Conservation (phyloP, 306 rosid species). For the Herpetospermum pedunculosum region DNA sequence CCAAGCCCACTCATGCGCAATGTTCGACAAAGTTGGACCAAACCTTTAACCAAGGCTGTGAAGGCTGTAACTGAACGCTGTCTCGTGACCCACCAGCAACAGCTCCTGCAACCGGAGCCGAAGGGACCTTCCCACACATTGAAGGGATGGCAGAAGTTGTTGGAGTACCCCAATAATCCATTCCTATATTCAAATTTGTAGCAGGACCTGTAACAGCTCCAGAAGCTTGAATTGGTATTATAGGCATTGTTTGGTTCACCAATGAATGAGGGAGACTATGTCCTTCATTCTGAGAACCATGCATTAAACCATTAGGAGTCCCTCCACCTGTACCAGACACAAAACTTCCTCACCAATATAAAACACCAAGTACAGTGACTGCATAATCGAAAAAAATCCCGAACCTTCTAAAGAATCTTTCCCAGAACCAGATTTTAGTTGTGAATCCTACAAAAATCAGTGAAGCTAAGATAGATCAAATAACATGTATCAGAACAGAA, state of each 20-base stretch:
- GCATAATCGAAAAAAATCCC: constrained; percentile 21
- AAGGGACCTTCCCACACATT: constrained; percentile 59
- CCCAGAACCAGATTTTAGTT: constrained; percentile 66
- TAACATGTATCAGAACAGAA: neutral
- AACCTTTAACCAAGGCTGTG: constrained; percentile 92
- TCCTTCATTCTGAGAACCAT: constrained; percentile 73
- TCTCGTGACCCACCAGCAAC: constrained; percentile 77
- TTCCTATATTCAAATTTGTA: constrained; percentile 90
- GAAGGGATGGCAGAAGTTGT: constrained; percentile 57
- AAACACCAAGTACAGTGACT: neutral
- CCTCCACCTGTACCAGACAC: constrained; percentile 47
- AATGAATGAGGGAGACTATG: constrained; percentile 44
- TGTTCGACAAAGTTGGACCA: neutral
- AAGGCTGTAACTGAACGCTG: constrained; percentile 70
- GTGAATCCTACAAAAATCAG: constrained; percentile 55
- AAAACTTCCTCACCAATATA: constrained; percentile 11
- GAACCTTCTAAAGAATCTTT: constrained; percentile 86
- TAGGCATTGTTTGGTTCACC: constrained; percentile 57
- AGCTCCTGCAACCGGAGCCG: constrained; percentile 73
- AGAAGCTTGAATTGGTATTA: constrained; percentile 47
- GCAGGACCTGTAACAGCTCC: constrained; percentile 85
- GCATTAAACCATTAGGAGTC: constrained; percentile 74
- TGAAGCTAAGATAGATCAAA: constrained; percentile 14
- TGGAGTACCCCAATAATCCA: constrained; percentile 95
- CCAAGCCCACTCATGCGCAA: neutral